A percentile compares a stretch with the other conserved stretches of the same genome.
phyloP scores from a whole-genome alignment of 495 filamentous ascomycete genomes.

The Daldinia caldariorum region DNA sequence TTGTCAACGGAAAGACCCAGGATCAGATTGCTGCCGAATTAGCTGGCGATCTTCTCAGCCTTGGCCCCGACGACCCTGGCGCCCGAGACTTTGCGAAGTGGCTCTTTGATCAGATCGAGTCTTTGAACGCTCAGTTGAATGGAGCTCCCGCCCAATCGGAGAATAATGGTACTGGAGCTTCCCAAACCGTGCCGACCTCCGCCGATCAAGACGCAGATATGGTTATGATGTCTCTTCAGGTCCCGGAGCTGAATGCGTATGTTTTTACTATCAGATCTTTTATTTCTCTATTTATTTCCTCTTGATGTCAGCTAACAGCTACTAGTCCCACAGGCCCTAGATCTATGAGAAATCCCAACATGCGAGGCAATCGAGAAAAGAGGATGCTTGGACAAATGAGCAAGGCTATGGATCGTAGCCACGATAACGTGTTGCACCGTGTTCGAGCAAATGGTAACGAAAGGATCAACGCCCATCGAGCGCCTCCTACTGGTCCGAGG shows the following conservation, averaged over 20 bases:
- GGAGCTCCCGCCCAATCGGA: constrained; percentile 47
- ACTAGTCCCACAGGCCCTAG: constrained; percentile 90
- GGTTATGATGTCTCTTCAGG: constrained; percentile 61
- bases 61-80: constrained; percentile 83
- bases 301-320: constrained; percentile 43
- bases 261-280: constrained; percentile 45
- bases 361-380: constrained; percentile 67
- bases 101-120: constrained; percentile 85
- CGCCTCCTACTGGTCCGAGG: constrained; percentile 77
- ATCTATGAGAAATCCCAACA: constrained; percentile 83
- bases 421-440: constrained; percentile 80
- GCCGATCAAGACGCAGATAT: constrained; percentile 71
- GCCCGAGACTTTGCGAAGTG: constrained; percentile 86
- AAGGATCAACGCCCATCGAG: constrained; percentile 80
- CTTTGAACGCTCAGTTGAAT: constrained; percentile 71
- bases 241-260: constrained; percentile 73
- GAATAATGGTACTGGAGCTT: constrained; percentile 23
- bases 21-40: constrained; percentile 89
- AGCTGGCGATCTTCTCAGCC: constrained; percentile 83
- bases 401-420: constrained; percentile 81
- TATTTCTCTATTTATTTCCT: constrained; percentile 9
- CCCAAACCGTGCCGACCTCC: constrained; percentile 45
- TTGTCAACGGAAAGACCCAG: constrained; percentile 91
- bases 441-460: constrained; percentile 78
- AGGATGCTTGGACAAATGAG: constrained; percentile 89